Base-by-base conservation (phyloP, 108 stramenopile species). In the Cylindrotheca closterium region DNA sequence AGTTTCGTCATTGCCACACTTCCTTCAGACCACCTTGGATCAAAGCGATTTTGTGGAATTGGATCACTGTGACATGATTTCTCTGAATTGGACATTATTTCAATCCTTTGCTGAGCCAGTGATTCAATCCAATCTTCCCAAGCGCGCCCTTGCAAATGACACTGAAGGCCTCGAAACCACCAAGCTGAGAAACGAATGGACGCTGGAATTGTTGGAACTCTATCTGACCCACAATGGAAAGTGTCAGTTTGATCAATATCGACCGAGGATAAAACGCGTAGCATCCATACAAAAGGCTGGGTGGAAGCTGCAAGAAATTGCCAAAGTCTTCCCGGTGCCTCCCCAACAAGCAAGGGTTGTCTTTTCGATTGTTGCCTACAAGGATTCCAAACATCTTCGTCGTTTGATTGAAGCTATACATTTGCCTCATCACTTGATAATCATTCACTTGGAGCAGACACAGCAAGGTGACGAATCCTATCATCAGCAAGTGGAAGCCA, bases 391-490 rank as follows among this genome's bases (percentile, higher is more conserved):
- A 18, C 74, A 75, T 33, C 48, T 80, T 51, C 27, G 61, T 63
- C 65, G 54, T 2, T 48, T 80, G 29, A 60, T 80, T 33, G 47
- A 59, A 19, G 74, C 79, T 10, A 34, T 75, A 2, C 34, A 63
- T 52, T 33, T 67, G 58, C 79, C 79, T 19, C 70, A 75, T 19
- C 79, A 80, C 55, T 55, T 61, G 12, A 59, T 75, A 0, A 54
- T 75, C 3, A 23, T 80, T 28, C 79, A 80, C 55, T n/a, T 80
- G 50, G 79, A 80, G 54, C 63, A 53, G 2, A 47, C 24, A 42
- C 51, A 23, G 32, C 19, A 28, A 15, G 29, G 68, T 19, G 32
- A 46, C 17, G 0, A 23, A 0, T 29, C 29, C 4, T 80, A 68
- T 59, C 12, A 33, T 5, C 19, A 59, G 19, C 19, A 42, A 12